Base-by-base conservation (phyloP, 192 early-diverging fungal genomes). In the Gryganskiella cystojenkinii region DNA sequence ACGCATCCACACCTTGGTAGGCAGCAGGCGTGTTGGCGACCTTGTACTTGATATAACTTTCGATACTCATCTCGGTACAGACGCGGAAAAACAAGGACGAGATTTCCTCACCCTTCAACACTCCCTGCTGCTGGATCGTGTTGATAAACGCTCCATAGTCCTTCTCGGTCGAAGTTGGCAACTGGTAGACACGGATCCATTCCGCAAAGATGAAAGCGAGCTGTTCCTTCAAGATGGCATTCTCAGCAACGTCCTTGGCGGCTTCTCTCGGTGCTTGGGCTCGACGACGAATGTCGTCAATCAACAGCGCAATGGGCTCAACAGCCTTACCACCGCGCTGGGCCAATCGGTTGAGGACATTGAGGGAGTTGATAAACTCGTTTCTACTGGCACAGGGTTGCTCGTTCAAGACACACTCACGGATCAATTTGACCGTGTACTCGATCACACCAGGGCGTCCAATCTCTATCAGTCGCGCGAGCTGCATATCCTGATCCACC, bases 1-100 rank as follows among this genome's bases (percentile, higher is more conserved):
- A 94, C 6, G 98, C 97, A 74, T 99, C 97, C 3, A 97, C 91
- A 2, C 94, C 92, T 57, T 94, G 91, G 82, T 93, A 95, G 6
- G 88, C 83, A 0, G 83, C 69, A 8, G 80, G 68, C 14, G 85
- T 83, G 58, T 81, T 81, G 2, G 67, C 56, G 25, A 81, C 58
- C 57, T 86, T 85, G 79, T 84, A 65, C 80, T 92, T 91, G 58
- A 90, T 81, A 33, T 90, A 94, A 57, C 86, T 85, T 22, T 97
- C 90, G 20, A 98, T 85, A 31, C 91, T 89, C 25, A 93, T 86
- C 76, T 98, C 95, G 0, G 93, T 92, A 79, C 93, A 94, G 9
- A 94, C 88, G 9, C 96, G 87, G 84, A 97, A 97, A 80, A 99
- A 99, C 64, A 94, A 79, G 3, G 95, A 92, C 0, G 91, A 91